Base-by-base conservation (phyloP, 148 eudicot species). In the Chenopodium berlandieri region DNA sequence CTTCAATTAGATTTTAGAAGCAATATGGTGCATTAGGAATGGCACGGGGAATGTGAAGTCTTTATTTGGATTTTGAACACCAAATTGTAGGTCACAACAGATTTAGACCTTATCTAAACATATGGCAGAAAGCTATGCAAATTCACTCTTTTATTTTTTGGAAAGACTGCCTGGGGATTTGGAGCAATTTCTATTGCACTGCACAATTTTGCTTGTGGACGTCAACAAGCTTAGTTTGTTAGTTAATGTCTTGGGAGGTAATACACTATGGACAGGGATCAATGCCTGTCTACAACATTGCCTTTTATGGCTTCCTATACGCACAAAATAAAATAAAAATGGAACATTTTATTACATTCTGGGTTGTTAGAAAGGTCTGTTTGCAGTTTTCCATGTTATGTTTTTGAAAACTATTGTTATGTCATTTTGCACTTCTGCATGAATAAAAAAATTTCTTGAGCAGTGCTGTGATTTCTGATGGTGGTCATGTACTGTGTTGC, bases 401-500 rank as follows among this genome's bases (percentile, higher is more conserved):
- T 37, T 0, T 40, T 13, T 6, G 27, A 12, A 48, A 48, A 22
- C 3, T 48, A 10, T 50, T 74, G 9, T 74, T 50, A 34, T 46
- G 60, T 20, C 52, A 40, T 22, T 0, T 37, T 23, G 20, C 27
- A 3, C 60, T 47, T 73, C 73, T 37, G 10, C 47, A 34, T 66
- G 23, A 27, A 31, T n/a, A 2, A 19, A 68, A n/a, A 11, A 44
- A 23, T 20, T 16, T 48, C 11, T 54, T 83, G 62, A 10, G 32
- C 9, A 32, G 22, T 30, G 9, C 17, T 54, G 4, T 81, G 25
- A 9, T 75, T 62, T 48, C 31, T 77, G 47, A 81, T 75, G 47
- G 50, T 67, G n/a, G 27, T 27, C 71, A 22, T 78, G 48, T 75
- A 48, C 73, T 72, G 75, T 78, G 12, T 64, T 78, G 77, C 63